A percentile compares a stretch with the other conserved stretches of the same genome.
Conservation (phyloP, 768 basidiomycete species). For the Leccinum obscurum region DNA sequence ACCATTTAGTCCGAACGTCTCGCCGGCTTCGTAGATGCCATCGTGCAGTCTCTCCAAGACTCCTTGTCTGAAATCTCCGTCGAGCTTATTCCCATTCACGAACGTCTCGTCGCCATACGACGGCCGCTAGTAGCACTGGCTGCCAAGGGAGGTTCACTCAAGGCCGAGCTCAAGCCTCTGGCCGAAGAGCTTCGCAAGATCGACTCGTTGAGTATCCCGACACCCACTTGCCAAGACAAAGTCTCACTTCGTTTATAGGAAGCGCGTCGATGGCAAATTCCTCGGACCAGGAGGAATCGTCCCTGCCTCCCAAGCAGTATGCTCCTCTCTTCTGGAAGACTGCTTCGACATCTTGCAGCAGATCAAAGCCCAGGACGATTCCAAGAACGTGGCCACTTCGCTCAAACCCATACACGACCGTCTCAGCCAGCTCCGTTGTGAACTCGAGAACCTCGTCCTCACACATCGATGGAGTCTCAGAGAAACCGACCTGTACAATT, state of each 20-base stretch:
- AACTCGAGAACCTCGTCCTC: constrained; percentile 88
- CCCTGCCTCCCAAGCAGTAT: constrained; percentile 88
- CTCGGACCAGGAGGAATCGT: constrained; percentile 87
- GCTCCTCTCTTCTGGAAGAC: constrained; percentile 91
- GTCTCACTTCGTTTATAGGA: constrained; percentile 41
- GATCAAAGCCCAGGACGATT: constrained; percentile 91
- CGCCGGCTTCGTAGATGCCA: constrained; percentile 52
- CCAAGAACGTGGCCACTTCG: constrained; percentile 79
- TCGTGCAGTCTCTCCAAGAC: constrained; percentile 76
- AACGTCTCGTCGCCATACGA: constrained; percentile 82
- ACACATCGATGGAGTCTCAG: constrained; percentile 97
- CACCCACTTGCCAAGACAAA: constrained; percentile 22
- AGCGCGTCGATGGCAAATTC: constrained; percentile 96
- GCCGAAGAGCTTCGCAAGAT: constrained; percentile 93
- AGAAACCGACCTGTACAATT: constrained; percentile 93
- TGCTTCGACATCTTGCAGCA: constrained; percentile 96
- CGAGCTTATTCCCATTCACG: constrained; percentile 90
- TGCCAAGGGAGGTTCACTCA: constrained; percentile 82
- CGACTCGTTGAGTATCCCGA: constrained; percentile 81
- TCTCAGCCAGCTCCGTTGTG: constrained; percentile 77
- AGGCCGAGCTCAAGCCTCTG: constrained; percentile 85
- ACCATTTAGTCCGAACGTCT: constrained; percentile 1
- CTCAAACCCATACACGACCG: constrained; percentile 94
- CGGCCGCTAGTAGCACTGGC: constrained; percentile 87
- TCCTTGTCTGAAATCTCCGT: constrained; percentile 85